These are phyloP conservation scores for Penicillium canariense DNA, from an alignment of 495 filamentous ascomycete genomes.

Conservation along the genomic window DNA sequence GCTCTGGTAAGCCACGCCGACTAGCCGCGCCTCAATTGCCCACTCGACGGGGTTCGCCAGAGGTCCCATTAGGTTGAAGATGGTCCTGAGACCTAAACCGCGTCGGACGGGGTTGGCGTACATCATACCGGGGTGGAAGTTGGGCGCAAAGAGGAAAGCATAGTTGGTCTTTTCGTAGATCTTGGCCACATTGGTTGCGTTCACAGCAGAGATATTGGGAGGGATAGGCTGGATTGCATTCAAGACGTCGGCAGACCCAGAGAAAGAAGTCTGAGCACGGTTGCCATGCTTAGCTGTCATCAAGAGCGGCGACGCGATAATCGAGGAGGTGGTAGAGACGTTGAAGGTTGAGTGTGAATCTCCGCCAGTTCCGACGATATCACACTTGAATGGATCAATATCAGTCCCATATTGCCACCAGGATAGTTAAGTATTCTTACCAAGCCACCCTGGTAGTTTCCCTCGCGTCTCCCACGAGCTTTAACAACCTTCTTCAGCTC, in stretches of 20 bases:
- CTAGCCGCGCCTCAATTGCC: conserved; percentile 79
- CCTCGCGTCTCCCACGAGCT: conserved; percentile 56
- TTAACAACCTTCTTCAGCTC: conserved; percentile 58
- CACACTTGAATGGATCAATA: conserved; percentile 55
- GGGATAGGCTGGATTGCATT: conserved; percentile 63
- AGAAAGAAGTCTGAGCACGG: conserved; percentile 89
- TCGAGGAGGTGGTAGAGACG: conserved; percentile 89
- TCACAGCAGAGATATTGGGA: conserved; percentile 71
- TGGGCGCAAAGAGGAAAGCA: conserved; percentile 92
- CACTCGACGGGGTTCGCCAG: conserved; percentile 83
- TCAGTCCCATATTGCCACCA: neutral
- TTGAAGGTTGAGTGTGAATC: conserved; percentile 98
- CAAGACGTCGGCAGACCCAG: conserved; percentile 91
- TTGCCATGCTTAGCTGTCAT: conserved; percentile 94
- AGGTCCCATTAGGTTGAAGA: conserved; percentile 95
- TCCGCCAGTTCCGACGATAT: conserved; percentile 97
- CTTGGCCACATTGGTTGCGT: conserved; percentile 59
- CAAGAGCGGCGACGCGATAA: conserved; percentile 80
- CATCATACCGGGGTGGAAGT: conserved; percentile 93
- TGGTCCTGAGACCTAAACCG: conserved; percentile 84
- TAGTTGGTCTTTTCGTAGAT: conserved; percentile 82
- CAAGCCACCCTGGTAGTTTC: conserved; percentile 67
- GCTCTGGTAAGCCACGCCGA: conserved; percentile 84
- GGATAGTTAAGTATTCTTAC: conserved; percentile 49
- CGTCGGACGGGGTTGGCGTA: conserved; percentile 79